Conservation (phyloP, 257 asterid species). For the Ligustrum vulgare region DNA sequence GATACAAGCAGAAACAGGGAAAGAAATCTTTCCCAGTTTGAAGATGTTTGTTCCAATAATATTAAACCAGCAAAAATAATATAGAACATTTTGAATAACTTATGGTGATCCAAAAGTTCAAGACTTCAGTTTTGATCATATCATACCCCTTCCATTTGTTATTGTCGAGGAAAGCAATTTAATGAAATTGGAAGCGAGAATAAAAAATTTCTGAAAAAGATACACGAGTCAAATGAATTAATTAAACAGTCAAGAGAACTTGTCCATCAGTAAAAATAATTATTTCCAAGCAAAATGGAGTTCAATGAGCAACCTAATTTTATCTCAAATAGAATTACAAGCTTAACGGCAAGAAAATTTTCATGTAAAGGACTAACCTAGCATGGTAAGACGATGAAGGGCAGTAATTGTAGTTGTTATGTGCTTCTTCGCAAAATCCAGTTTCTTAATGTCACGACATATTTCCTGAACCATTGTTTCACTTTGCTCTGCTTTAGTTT, state of each 20-base stretch:
- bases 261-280: constrained; percentile 3
- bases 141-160: background rate
- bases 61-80: background rate
- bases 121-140: background rate
- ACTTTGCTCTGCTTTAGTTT: constrained; percentile 97
- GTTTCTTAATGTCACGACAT: constrained; percentile 97
- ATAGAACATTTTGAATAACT: background rate
- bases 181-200: background rate
- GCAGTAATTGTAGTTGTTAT: constrained; percentile 96
- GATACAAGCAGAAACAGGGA: background rate
- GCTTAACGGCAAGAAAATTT: constrained; percentile 20
- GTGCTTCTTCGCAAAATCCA: constrained; percentile 98
- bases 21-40: background rate
- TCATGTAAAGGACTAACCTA: constrained; percentile 56
- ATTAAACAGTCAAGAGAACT: background rate
- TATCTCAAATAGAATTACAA: constrained; percentile 10
- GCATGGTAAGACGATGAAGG: constrained; percentile 99
- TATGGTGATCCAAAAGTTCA: background rate
- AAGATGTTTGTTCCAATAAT: background rate
- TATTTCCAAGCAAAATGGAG: constrained; percentile 17
- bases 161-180: background rate
- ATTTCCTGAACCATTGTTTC: constrained; percentile 99
- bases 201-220: background rate
- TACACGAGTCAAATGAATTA: constrained; percentile 4
- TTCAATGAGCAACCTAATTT: constrained; percentile 7